Evolutionary conservation across 2,329 filamentous ascomycete species (phyloP), one percentile per base, ranked within the genome.

Genomic region (Cryoendolithus antarcticus): DNA sequence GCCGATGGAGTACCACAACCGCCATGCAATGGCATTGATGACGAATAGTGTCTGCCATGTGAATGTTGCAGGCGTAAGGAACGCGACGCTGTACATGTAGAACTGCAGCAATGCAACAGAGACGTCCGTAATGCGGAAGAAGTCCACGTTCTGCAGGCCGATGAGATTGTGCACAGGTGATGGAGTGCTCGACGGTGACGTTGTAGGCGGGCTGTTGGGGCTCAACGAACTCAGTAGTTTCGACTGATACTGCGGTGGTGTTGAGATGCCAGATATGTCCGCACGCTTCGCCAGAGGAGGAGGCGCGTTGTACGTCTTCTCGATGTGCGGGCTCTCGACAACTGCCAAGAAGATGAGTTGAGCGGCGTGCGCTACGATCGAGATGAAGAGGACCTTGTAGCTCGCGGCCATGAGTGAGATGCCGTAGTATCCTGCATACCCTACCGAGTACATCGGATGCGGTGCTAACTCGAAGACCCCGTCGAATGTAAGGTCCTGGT

Each of bases 401-500:
- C 91, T 98, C 46, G 89, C 89, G 34, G 86, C 88, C 81, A 98
- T 93, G 67, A 95, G 80, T 44, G 89, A 95, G 57, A 96, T 95
- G 51, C 91, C 91, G 60, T 98, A 98, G 67, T 93, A 98, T 35
- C 91, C 91, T 37, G 86, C 86, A 62, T 98, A 98, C 30, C 91
- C 91, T 54, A 96, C 89, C 40, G 88, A 94, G 65, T 96, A 96
- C 89, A 96, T 96, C 47, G 89, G 89, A 59, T 96, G 91, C 27
- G 91, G 91, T 12, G 91, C 91, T 80, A 98, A 93, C 65, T 98
- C 91, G 60, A 96, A 98, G 46, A 98, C 91, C 41, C 91, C 91
- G 58, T 98, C 91, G 61, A 98, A 98, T 36, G 88, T 96, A 59
- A 98, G 71, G 57, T 94, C 86, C 65, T 96, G 88, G 63, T 98